These are phyloP conservation scores for Alternaria triticimaculans DNA, from an alignment of 2,329 filamentous ascomycete species.

Conservation along the genomic window DNA sequence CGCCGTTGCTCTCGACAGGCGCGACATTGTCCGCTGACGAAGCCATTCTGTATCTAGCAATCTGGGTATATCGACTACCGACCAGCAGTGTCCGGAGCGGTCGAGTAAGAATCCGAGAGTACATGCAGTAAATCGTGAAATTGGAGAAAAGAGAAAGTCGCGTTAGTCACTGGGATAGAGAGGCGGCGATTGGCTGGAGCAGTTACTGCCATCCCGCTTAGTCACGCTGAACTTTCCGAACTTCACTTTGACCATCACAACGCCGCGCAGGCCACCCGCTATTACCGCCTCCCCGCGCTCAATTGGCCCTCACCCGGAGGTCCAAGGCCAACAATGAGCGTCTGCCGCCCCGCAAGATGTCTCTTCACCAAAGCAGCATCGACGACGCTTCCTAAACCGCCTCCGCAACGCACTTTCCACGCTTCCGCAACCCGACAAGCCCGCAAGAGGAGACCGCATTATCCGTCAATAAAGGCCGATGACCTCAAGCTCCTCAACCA, in stretches of 20 bases:
- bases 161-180: constrained; percentile 33
- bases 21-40: constrained; percentile 40
- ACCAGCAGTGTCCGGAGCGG: constrained; percentile 34
- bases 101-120: constrained; percentile 26
- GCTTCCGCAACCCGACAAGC: constrained; percentile 44
- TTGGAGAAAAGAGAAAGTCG: constrained; percentile 30
- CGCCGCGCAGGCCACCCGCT: constrained; percentile 14
- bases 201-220: constrained; percentile 18
- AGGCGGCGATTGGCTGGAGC: constrained; percentile 35
- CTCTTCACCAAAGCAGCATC: constrained; percentile 45
- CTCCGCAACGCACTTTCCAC: constrained; percentile 52
- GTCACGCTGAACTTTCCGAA: constrained; percentile 33
- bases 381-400: constrained; percentile 35
- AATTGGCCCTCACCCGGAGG: constrained; percentile 30
- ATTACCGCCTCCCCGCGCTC: constrained; percentile 13
- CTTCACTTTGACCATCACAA: constrained; percentile 23
- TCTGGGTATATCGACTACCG: constrained; percentile 20
- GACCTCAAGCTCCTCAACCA: constrained; percentile 47
- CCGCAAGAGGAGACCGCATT: constrained; percentile 50
- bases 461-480: constrained; percentile 53
- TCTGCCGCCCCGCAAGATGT: constrained; percentile 52
- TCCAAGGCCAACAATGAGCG: constrained; percentile 47
- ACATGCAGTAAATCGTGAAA: constrained; percentile 27
- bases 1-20: constrained; percentile 42
- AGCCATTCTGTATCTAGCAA: constrained; percentile 39